phyloP scores from a whole-genome alignment of 2,329 filamentous ascomycete species.

The Plenodomus biglobosus region DNA sequence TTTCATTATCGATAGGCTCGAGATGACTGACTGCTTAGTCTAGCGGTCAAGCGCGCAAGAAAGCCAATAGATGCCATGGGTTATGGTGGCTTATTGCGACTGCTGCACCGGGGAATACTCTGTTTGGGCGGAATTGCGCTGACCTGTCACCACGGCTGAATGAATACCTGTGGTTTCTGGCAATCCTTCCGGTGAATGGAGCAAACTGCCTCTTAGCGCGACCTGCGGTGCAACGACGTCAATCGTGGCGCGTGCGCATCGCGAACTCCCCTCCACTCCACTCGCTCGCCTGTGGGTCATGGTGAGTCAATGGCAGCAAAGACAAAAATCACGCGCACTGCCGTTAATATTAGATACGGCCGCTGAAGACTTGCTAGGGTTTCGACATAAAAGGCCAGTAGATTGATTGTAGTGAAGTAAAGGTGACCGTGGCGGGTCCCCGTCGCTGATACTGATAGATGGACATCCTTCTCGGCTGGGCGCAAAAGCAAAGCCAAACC shows the following conservation, averaged over 20 bases:
- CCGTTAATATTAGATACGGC: no score
- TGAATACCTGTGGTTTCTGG: constrained; percentile 5
- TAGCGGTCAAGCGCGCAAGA: constrained; percentile 7
- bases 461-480: neutral
- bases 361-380: no score
- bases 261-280: constrained; percentile 5
- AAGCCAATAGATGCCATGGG: neutral
- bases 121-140: constrained; percentile 1
- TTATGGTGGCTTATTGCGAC: neutral
- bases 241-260: constrained; percentile 8
- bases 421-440: neutral
- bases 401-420: neutral
- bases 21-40: neutral
- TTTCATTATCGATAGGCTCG: constrained; percentile 19
- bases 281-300: neutral
- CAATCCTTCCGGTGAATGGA: constrained; percentile 13
- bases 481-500: neutral
- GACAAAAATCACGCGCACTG: no score
- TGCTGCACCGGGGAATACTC: constrained; percentile 1
- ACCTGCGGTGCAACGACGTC: constrained; percentile 9
- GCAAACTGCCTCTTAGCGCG: constrained; percentile 10
- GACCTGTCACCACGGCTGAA: constrained; percentile 8
- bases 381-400: neutral
- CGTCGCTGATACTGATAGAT: neutral
- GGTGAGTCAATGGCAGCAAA: no score